Base-by-base conservation (phyloP, 2,329 filamentous ascomycete species). In the Botrytis fragariae region DNA sequence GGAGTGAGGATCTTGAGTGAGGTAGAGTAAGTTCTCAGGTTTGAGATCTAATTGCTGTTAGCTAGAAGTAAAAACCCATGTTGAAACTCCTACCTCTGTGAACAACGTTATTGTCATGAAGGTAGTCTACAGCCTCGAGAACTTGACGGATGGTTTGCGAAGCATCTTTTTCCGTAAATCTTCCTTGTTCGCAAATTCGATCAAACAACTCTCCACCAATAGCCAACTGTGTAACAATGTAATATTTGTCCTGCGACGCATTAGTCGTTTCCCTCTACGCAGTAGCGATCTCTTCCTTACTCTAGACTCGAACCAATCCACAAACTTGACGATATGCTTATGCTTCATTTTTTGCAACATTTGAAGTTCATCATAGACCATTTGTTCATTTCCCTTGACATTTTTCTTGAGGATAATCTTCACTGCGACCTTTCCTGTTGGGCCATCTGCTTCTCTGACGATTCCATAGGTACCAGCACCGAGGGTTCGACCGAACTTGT, bases 391-490 rank as follows among this genome's bases (percentile, higher is more conserved):
- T 77, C 95, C 95, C 83, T 95, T 97, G 82, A 99, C 95, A 84
- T 97, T 98, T 87, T 97, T 98, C 89, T 99, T 99, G 81, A 98
- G 86, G 83, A 99, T 99, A 82, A 99, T 98, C 88, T 99, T 99
- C 84, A 99, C 89, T 59, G 96, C 96, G 75, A 97, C 95, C 86
- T 97, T 92, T 82, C 94, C 93, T 32, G 88, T 87, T 60, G 92
- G 90, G 78, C 93, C 89, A 75, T 98, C 94, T 74, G 96, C 96
- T 84, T 99, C 96, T 79, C 96, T 91, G 80, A 99, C 96, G 80
- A 99, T 97, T 81, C 96, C 96, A 87, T 99, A 99, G 79, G 96
- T 99, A 79, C 96, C 96, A 75, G 96, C 96, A 81, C 96, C 96
- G 74, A 99, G 89, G 37, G 95, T 98, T 82, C 92, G 91, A 80